Conservation (phyloP, 495 filamentous ascomycete species). For the Bryoglossum gracile region DNA sequence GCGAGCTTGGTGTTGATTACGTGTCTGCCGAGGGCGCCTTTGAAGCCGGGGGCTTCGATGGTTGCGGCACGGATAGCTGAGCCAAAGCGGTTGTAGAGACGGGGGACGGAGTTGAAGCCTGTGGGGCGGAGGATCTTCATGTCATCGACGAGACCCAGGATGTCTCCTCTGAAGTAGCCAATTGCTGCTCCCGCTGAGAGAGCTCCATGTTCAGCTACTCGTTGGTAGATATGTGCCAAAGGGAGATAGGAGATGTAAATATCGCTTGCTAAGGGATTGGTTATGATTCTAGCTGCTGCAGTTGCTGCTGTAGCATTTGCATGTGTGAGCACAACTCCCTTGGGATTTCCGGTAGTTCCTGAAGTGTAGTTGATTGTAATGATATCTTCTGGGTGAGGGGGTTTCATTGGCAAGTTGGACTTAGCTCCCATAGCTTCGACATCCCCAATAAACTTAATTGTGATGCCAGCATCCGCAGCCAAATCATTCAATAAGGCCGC, state of each 20-base stretch:
- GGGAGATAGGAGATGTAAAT: slow-evolving; percentile 81
- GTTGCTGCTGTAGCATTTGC: slow-evolving; percentile 69
- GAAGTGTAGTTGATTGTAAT: slow-evolving; percentile 98
- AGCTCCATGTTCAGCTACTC: slow-evolving; percentile 68
- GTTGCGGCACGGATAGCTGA: slow-evolving; percentile 71
- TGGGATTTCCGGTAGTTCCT: slow-evolving; percentile 89
- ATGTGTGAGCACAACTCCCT: slow-evolving; percentile 87
- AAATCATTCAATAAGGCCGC: slow-evolving; percentile 63
- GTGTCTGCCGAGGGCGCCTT: slow-evolving; percentile 72
- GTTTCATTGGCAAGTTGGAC: slow-evolving; percentile 56
- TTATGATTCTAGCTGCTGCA: slow-evolving; percentile 44
- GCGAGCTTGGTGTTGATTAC: slow-evolving; percentile 75
- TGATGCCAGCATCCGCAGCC: slow-evolving; percentile 62
- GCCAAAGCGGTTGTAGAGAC: slow-evolving; percentile 88
- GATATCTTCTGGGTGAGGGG: slow-evolving; percentile 67
- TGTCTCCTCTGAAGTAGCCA: slow-evolving; percentile 94
- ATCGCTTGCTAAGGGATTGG: slow-evolving; percentile 45
- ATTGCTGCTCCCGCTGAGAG: slow-evolving; percentile 68
- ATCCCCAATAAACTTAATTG: slow-evolving; percentile 69
- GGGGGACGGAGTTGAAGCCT: slow-evolving; percentile 79
- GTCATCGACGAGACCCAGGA: slow-evolving; percentile 81
- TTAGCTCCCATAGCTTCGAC: slow-evolving; percentile 68
- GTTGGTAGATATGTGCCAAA: slow-evolving; percentile 88
- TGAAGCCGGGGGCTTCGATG: slow-evolving; percentile 69
- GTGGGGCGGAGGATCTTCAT: slow-evolving; percentile 81